Evolutionary conservation across 1,139 yeast genomes (phyloP), one percentile per base, ranked within the genome.

Genomic region (Suhomyces yuchorum): DNA sequence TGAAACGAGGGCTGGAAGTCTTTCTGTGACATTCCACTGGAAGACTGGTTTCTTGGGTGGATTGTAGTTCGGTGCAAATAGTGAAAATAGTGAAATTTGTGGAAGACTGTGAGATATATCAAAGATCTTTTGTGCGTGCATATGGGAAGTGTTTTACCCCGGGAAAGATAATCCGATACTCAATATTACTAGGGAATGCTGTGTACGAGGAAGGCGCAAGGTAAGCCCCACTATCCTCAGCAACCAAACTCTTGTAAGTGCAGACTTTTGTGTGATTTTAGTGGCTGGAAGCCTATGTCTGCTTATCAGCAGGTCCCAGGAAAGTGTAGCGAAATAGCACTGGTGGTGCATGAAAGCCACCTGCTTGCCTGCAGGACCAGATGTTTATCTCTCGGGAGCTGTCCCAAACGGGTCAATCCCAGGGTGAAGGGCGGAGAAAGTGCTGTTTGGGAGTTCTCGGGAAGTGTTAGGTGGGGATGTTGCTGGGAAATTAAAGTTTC

Each of bases 1-100:
- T 43, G 44, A 42, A 60, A 51, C 23, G 49, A 49, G 3, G 59
- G 60, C 49, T 53, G 59, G 49, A 52, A 55, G 43, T 51, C 55
- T 43, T 44, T 52, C 33, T 37, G 42, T 14, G 44, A 35, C 44
- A 45, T 45, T 14, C 28, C n/a, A 28, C 32, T n/a, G 14, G 14
- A n/a, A 28, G 12, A 28, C 14, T 28, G 11, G 15, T 28, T n/a
- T 4, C 5, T 11, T 9, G 32, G 32, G 32, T 23, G 3, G 9
- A 4, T 22, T 23, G 26, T 23, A 23, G 26, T 7, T 23, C 8
- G 26, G 9, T 23, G 26, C 3, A 23, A 23, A 23, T 23, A 8
- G 9, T 23, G 26, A 23, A 28, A 28, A n/a, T n/a, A n/a, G n/a
- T n/a, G n/a, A n/a, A n/a, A n/a, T n/a, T n/a, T n/a, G n/a, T n/a